These are phyloP conservation scores for Leccinum cinnamomeum DNA, from an alignment of 1,284 basidiomycete species.

Conservation along the genomic window DNA sequence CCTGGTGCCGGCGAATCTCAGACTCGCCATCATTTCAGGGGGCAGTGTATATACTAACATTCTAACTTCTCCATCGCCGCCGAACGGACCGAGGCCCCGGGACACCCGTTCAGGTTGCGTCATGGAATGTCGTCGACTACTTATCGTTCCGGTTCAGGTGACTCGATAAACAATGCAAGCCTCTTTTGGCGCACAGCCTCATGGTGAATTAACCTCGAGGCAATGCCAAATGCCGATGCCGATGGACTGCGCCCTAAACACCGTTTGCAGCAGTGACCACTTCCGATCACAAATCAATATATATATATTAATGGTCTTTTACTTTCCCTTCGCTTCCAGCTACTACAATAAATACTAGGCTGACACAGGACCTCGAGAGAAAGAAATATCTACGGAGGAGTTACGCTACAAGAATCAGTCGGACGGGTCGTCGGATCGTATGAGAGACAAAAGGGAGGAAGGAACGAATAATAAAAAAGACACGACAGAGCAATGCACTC, in stretches of 20 bases:
- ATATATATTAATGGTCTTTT: constrained; percentile 21
- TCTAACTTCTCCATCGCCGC: not conserved
- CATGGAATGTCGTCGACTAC: not conserved
- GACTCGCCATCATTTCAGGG: not conserved
- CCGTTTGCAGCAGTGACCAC: not conserved
- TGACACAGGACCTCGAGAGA: constrained; percentile 23
- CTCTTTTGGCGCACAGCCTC: not conserved
- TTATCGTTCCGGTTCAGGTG: not conserved
- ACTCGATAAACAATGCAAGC: not conserved
- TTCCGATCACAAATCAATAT: not conserved
- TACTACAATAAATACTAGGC: constrained; percentile 27
- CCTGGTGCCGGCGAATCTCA: not conserved
- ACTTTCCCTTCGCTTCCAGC: constrained; percentile 15
- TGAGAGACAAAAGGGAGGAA: constrained; percentile 3
- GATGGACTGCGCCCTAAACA: not conserved
- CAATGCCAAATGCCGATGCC: not conserved
- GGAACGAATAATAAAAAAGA: constrained; percentile 30
- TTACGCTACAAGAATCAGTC: constrained; percentile 34
- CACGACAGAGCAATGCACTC: constrained; percentile 1
- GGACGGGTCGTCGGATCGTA: constrained; percentile 1
- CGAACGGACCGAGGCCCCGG: not conserved
- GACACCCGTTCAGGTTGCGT: not conserved
- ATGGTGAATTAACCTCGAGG: constrained; percentile 15
- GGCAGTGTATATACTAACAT: not conserved
- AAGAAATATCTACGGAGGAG: constrained; percentile 31